Conservation (phyloP, 2,329 filamentous ascomycete genomes). For the Aspergillus texensis region DNA sequence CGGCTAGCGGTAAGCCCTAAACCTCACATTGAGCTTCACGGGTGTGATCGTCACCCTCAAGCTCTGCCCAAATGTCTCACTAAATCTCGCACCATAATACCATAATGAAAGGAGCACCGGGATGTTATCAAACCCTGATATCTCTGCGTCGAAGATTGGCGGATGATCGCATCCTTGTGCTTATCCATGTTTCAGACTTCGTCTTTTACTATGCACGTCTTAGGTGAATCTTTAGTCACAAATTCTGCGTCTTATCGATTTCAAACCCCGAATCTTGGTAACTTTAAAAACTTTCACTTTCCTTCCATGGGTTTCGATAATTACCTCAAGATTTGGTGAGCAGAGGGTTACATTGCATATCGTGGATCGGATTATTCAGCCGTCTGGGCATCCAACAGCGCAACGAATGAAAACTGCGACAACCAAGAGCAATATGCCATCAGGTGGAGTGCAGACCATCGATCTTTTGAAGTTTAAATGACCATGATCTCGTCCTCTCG, state of each 20-base stretch:
- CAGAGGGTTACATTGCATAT: background rate
- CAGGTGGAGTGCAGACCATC: background rate
- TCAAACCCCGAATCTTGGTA: background rate
- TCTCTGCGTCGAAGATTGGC: background rate
- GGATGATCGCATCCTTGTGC: background rate
- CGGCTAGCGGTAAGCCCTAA: conserved; percentile 1
- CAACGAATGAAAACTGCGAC: background rate
- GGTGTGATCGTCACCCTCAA: background rate
- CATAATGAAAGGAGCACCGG: background rate
- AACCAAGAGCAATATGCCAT: background rate
- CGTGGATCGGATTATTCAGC: background rate
- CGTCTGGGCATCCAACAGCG: background rate
- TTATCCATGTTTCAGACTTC: background rate
- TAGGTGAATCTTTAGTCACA: background rate
- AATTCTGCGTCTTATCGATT: background rate
- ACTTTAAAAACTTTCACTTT: background rate
- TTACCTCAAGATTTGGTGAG: background rate
- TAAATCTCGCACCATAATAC: background rate
- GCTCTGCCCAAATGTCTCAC: background rate
- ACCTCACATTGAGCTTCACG: background rate
- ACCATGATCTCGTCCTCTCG: background rate
- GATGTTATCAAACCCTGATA: background rate
- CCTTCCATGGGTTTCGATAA: background rate
- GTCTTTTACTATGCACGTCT: background rate
- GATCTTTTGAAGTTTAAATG: background rate